Evolutionary conservation across 2,329 filamentous ascomycete genomes (phyloP), one percentile per base, ranked within the genome.

Genomic region (Fusarium udum): DNA sequence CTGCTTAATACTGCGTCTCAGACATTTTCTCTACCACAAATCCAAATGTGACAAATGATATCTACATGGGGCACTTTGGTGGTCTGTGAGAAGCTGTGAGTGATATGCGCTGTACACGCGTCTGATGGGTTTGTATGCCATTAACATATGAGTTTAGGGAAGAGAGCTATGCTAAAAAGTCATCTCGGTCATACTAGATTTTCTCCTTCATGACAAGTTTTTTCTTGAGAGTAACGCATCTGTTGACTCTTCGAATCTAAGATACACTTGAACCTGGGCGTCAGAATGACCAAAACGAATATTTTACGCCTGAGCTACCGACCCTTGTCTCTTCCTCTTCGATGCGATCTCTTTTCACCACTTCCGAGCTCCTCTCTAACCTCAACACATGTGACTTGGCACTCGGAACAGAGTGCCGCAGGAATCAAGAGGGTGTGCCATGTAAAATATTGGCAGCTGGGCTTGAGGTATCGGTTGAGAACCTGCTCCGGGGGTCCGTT

Each of bases 401-500:
- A 78, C 15, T 67, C 64, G 4, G 39, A 48, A 36, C 77, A 78
- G 7, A 74, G 51, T 10, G 39, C 18, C 24, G 53, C 37, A 26
- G 69, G 66, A 40, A 75, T 48, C 52, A 77, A 34, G 20, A 77
- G 62, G 20, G 69, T 75, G 28, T 72, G 61, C 77, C 77, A 78
- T 24, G 34, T 55, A 53, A 78, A 77, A 14, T 71, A 52, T 42
- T 62, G 49, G 31, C 77, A 78, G n/a, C 62, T 74, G 36, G 77
- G 77, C 37, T 77, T 77, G 39, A 78, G 53, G 24, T 73, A 78
- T 24, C 77, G 72, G 55, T 78, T 78, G 37, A 78, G 64, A 8
- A 78, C 77, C 24, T 77, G 74, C n/a, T 78, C 74, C 36, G 75
- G 65, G 4, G 77, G 77, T 11, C 77, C 77, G 34, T 78, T 71